Evolutionary conservation across 164 flowering plant species (phyloP).

Genomic region (Tetrastigma voinierianum): DNA sequence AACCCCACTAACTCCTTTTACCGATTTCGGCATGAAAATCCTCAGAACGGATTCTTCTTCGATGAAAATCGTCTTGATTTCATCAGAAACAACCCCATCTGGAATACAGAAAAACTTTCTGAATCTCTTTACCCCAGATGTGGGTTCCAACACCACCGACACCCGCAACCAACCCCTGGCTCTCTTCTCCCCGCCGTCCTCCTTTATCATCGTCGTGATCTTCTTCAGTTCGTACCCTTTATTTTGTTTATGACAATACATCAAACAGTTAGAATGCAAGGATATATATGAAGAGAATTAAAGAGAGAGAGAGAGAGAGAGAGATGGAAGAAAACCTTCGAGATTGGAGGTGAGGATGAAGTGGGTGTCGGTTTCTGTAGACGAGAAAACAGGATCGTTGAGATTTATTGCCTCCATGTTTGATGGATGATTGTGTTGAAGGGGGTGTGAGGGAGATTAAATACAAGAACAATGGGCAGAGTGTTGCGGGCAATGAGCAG

Average conservation of each 20-base stretch:
- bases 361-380: constrained; percentile 38
- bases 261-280: background rate
- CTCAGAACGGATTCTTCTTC: constrained; percentile 32
- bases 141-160: background rate
- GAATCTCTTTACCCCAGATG: constrained; percentile 25
- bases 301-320: background rate
- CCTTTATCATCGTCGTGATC: constrained; percentile 38
- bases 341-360: constrained; percentile 47
- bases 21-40: constrained; percentile 44
- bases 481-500: background rate
- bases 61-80: constrained; percentile 33
- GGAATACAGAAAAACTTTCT: constrained; percentile 41
- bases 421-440: background rate
- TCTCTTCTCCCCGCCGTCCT: constrained; percentile 39
- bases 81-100: constrained; percentile 36
- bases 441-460: background rate
- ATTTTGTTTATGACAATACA: background rate
- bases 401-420: constrained; percentile 51
- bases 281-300: background rate
- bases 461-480: background rate
- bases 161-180: background rate
- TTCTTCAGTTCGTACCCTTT: constrained; percentile 36
- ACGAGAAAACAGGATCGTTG: constrained; percentile 42
- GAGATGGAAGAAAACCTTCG: constrained; percentile 26
- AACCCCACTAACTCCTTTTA: constrained; percentile 35